These are phyloP conservation scores for Termitomyces eurrhizus DNA, from an alignment of 768 basidiomycete species.

Conservation along the genomic window DNA sequence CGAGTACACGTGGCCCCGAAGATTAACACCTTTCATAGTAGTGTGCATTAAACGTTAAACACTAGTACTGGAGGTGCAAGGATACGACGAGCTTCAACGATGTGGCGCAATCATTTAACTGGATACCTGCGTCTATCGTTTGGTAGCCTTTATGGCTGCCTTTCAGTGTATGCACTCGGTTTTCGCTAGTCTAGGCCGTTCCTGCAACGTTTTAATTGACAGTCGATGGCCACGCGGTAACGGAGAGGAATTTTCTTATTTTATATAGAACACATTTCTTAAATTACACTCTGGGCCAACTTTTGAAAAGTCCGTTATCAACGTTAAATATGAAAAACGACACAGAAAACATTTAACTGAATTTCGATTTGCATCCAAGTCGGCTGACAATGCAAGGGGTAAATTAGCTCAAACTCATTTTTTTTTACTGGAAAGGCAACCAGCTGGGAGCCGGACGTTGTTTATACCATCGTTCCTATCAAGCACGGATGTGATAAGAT, in stretches of 20 bases:
- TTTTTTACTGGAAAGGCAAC: background rate
- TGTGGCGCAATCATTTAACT: conserved; percentile 13
- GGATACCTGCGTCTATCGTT: background rate
- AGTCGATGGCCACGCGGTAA: conserved; percentile 8
- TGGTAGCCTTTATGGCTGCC: background rate
- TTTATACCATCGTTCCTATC: background rate
- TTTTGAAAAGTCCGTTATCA: background rate
- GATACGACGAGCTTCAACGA: background rate
- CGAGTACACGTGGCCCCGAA: conserved; percentile 13
- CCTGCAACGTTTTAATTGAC: background rate
- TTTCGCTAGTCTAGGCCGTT: background rate
- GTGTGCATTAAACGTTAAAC: background rate
- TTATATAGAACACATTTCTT: background rate
- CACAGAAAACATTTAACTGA: background rate
- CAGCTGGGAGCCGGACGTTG: background rate
- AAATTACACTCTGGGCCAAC: background rate
- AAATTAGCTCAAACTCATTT: background rate
- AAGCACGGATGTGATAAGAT: conserved; percentile 8
- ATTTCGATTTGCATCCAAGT: background rate
- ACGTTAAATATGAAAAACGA: background rate
- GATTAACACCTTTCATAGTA: background rate
- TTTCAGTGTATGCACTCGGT: background rate
- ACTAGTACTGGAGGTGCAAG: background rate
- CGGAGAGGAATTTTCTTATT: background rate
- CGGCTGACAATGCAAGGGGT: background rate